phyloP scores from a whole-genome alignment of 2,329 filamentous ascomycete species.

The Cryphonectria nitschkei region DNA sequence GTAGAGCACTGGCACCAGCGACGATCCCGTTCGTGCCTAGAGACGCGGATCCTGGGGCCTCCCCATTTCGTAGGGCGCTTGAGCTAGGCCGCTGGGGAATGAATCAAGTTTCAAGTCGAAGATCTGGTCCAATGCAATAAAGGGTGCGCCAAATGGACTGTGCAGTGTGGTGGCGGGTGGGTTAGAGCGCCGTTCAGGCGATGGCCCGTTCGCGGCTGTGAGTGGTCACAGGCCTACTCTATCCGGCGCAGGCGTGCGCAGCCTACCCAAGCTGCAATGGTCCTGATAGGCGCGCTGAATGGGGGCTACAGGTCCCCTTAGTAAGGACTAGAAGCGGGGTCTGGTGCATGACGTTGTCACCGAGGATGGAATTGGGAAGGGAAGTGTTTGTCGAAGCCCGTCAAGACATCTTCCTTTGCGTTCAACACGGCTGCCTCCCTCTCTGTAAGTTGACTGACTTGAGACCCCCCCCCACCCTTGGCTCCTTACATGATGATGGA shows the following conservation, averaged over 20 bases:
- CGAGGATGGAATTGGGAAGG: not conserved
- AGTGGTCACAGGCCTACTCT: constrained; percentile 20
- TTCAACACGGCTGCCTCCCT: not conserved
- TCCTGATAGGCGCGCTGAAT: not conserved
- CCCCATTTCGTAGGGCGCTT: constrained; percentile 19
- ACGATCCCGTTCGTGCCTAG: not conserved
- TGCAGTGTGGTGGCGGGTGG: not conserved
- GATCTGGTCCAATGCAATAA: not conserved
- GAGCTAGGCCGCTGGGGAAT: not conserved
- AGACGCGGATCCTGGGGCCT: not conserved
- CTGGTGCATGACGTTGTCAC: not conserved
- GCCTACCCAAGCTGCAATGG: not conserved
- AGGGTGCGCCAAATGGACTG: not conserved
- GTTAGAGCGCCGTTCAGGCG: not conserved
- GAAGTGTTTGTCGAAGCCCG: not conserved
- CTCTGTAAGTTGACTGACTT: not conserved
- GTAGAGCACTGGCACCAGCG: not conserved
- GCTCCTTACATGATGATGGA: not conserved
- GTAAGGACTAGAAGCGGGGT: not conserved
- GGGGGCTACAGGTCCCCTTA: not conserved
- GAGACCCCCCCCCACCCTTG: not conserved
- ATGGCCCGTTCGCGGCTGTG: constrained; percentile 11
- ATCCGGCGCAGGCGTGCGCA: constrained; percentile 9
- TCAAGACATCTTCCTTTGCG: not conserved
- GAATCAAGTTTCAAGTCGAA: constrained; percentile 1